A percentile compares a stretch with the other conserved stretches of the same genome.
These are phyloP conservation scores for Spongispora temasekensis DNA, from an alignment of 1,284 basidiomycete species.

Conservation along the genomic window DNA sequence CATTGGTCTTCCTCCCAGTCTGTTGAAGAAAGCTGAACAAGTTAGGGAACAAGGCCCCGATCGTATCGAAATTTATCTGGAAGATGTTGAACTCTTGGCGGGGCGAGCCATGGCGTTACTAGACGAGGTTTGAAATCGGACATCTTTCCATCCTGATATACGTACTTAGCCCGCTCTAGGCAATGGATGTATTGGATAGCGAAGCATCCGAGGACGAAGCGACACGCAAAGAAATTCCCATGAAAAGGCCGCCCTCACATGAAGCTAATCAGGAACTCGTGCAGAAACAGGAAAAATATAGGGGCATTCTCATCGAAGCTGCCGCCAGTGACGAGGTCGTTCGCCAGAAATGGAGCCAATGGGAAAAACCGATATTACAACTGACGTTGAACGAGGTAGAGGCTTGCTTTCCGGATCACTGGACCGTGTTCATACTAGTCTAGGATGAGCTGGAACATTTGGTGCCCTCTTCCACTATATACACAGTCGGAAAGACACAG, in stretches of 20 bases:
- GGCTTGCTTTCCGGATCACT: not conserved
- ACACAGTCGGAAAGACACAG: conserved; percentile 36
- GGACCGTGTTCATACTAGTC: conserved; percentile 4
- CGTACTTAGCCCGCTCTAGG: conserved; percentile 45
- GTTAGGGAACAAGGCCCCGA: conserved; percentile 80
- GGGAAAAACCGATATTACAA: conserved; percentile 73
- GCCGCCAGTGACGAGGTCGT: conserved; percentile 75
- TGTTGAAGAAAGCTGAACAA: conserved; percentile 87
- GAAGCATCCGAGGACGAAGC: conserved; percentile 89
- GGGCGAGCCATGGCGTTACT: conserved; percentile 64
- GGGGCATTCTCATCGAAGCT: conserved; percentile 73
- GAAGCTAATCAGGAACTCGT: conserved; percentile 78
- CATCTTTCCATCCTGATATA: not conserved
- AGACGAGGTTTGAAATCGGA: conserved; percentile 61
- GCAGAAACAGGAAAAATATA: conserved; percentile 71
- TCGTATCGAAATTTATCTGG: conserved; percentile 71
- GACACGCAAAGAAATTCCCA: conserved; percentile 48
- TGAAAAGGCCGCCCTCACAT: conserved; percentile 67
- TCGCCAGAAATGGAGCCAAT: conserved; percentile 82
- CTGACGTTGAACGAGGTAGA: conserved; percentile 74
- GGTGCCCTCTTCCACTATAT: conserved; percentile 64
- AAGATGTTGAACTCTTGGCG: conserved; percentile 73
- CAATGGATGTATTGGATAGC: conserved; percentile 84
- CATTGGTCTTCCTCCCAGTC: conserved; percentile 84
- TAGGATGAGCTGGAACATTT: conserved; percentile 70